Base-by-base conservation (phyloP, 495 filamentous ascomycete species). In the Aspergillus biplanus region DNA sequence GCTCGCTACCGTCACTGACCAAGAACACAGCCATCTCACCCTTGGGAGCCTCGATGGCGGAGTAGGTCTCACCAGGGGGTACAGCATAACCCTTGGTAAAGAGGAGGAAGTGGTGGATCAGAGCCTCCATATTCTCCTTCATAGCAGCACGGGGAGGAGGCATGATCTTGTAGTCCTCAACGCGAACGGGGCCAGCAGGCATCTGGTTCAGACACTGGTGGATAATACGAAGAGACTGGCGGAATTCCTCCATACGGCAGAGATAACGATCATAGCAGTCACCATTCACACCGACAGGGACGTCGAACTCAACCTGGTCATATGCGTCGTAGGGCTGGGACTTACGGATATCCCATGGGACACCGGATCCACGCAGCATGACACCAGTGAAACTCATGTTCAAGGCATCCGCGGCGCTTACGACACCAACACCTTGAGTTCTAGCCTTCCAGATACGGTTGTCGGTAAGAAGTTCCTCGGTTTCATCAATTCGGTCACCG, bases 121-220 rank as follows among this genome's bases (percentile, higher is more conserved):
- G 84, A 21, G 95, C 94, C 78, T 99, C 95, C 96, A 99, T 99
- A 80, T 99, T 90, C 85, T 99, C 95, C 85, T 99, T 99, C 95
- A 99, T 99, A 67, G 95, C 96, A n/a, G 89, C 85, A 70, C 95
- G 87, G 13, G 95, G 95, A 44, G 95, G 95, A 8, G 95, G 95
- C n/a, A 90, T 90, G 75, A 99, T 87, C 85, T 99, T 99, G 85
- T 97, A 99, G 80, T 99, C 95, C 78, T 99, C 95, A 44, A 97
- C 93, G 59, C 92, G 87, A 70, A 98, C 86, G 27, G 95, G 94
- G 27, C 95, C 95, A 35, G 92, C 83, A 16, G 96, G 94, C 92
- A 99, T 99, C 85, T 97, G 90, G 84, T 99, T 98, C 62, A 99
- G 79, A 76, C 96, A 98, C 81, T 99, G 95, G 82, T 96, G 89